These are phyloP conservation scores for Panicum hallii DNA, from an alignment of 202 grass and related monocot genomes.

Conservation along the genomic window DNA sequence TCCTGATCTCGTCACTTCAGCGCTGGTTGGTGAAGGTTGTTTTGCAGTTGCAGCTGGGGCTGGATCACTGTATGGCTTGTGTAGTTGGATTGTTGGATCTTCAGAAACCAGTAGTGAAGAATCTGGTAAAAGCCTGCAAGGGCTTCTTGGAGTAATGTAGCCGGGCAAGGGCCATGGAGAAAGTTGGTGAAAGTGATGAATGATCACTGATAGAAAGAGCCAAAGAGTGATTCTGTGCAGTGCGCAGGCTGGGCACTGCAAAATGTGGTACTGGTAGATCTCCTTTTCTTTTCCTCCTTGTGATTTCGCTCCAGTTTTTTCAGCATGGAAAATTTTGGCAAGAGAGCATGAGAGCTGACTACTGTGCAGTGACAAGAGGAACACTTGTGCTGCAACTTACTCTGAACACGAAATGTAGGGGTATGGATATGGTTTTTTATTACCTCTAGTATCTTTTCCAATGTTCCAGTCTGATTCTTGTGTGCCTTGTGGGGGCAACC, in stretches of 20 bases:
- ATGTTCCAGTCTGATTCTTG: background rate
- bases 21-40: background rate
- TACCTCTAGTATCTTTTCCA: background rate
- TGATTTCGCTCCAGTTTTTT: background rate
- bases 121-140: conserved; percentile 19
- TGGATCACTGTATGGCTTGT: conserved; percentile 6
- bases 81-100: background rate
- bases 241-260: background rate
- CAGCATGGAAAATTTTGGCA: conserved; percentile 7
- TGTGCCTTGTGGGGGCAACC: background rate
- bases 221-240: background rate
- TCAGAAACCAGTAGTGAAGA: background rate
- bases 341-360: background rate
- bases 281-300: background rate
- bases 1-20: background rate
- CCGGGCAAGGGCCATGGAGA: background rate
- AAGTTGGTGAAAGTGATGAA: conserved; percentile 12
- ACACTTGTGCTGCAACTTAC: background rate
- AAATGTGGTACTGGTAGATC: background rate
- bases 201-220: conserved; percentile 17
- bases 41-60: background rate
- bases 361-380: background rate
- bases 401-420: conserved; percentile 36
- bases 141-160: background rate
- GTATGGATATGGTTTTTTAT: background rate